A percentile compares a stretch with the other conserved stretches of the same genome.
Conservation (phyloP, 1,139 yeast species). For the Sugiyamaella xylanicola region DNA sequence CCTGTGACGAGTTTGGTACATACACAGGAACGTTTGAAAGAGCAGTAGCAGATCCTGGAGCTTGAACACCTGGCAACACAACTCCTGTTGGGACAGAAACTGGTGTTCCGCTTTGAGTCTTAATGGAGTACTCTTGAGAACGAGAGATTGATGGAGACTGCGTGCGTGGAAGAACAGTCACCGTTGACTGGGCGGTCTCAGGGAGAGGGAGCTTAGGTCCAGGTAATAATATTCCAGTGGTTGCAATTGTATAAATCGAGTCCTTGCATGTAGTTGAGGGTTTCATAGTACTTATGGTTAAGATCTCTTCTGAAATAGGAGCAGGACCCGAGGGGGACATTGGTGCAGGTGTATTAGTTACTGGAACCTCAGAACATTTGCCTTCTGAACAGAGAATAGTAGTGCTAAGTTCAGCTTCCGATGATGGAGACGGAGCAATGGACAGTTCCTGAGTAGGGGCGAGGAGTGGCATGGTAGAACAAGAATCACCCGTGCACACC, state of each 20-base stretch:
- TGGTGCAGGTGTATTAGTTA: background rate
- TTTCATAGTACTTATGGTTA: slow-evolving; percentile 20
- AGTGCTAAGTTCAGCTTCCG: slow-evolving; percentile 4
- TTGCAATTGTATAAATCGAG: slow-evolving; percentile 19
- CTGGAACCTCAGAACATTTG: slow-evolving; percentile 19
- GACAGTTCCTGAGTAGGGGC: slow-evolving; percentile 18
- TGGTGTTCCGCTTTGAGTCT: slow-evolving; percentile 13
- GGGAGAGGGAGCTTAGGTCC: slow-evolving; percentile 17
- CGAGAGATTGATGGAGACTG: background rate
- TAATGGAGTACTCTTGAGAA: slow-evolving; percentile 2
- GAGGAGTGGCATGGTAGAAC: slow-evolving; percentile 20
- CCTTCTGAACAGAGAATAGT: slow-evolving; percentile 19
- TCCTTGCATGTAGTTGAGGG: slow-evolving; percentile 23
- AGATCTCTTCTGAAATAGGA: slow-evolving; percentile 18
- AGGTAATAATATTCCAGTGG: slow-evolving; percentile 22
- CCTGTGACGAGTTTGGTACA: slow-evolving; percentile 13
- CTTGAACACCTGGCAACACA: slow-evolving; percentile 17
- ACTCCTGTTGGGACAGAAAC: slow-evolving; percentile 20
- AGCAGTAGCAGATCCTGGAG: slow-evolving; percentile 16
- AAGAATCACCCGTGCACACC: slow-evolving; percentile 17
- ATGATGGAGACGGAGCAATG: background rate
- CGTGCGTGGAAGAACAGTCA: slow-evolving; percentile 11
- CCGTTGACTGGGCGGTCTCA: slow-evolving; percentile 4
- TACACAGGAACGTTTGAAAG: slow-evolving; percentile 18
- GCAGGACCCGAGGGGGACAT: background rate